A percentile compares a stretch with the other conserved stretches of the same genome.
Conservation (phyloP, 2,329 filamentous ascomycete genomes). For the Pestalotiopsis sp. region DNA sequence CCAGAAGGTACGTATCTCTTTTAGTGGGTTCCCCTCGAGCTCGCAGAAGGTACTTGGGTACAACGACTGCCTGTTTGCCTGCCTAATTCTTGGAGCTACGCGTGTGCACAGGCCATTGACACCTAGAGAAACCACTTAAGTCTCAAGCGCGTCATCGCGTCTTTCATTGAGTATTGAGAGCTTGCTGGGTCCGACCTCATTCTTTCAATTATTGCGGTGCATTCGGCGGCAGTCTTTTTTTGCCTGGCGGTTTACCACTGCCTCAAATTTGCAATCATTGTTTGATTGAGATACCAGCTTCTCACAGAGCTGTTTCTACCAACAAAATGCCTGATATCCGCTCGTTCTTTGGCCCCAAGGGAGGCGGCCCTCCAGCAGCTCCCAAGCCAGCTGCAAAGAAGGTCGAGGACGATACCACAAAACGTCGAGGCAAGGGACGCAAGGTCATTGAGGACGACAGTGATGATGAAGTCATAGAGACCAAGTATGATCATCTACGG, state of each 20-base stretch:
- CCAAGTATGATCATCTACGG: constrained; percentile 44
- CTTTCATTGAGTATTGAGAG: neutral
- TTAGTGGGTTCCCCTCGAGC: neutral
- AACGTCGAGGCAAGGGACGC: constrained; percentile 53
- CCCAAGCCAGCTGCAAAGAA: constrained; percentile 51
- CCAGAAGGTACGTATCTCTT: neutral
- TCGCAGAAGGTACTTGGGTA: neutral
- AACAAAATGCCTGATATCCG: constrained; percentile 82
- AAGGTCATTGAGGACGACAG: constrained; percentile 84
- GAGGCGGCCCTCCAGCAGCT: constrained; percentile 50
- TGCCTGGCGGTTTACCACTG: neutral
- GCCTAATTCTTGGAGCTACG: neutral
- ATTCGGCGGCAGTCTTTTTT: neutral
- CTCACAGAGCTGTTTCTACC: neutral
- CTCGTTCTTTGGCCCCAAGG: constrained; percentile 84
- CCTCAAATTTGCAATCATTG: neutral
- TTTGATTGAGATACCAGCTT: neutral
- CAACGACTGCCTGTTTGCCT: neutral
- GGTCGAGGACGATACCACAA: constrained; percentile 45
- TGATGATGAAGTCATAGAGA: constrained; percentile 70
- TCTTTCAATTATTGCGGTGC: neutral
- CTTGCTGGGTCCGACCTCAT: neutral
- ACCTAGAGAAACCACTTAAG: constrained; percentile 10
- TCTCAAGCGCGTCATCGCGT: constrained; percentile 5
- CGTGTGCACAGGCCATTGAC: neutral